Percentiles rank a stretch among this genome's conserved stretches.
Conservation (phyloP, 805 yeast genomes). For the Pichia sporocuriosa region DNA sequence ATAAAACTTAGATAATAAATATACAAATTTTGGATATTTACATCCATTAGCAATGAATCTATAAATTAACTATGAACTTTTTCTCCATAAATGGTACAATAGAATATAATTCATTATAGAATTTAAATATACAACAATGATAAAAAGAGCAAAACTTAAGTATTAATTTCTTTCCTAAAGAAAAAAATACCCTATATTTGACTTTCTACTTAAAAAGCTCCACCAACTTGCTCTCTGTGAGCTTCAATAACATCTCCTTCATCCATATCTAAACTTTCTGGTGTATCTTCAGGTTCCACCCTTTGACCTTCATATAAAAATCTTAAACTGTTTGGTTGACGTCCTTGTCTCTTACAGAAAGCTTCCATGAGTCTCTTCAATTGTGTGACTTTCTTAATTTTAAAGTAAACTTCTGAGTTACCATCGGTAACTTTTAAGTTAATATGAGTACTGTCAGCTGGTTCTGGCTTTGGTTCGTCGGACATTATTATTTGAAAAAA, state of each 20-base stretch:
- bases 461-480: slow-evolving; percentile 46
- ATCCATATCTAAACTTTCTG: slow-evolving; percentile 87
- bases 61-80: too few species aligned
- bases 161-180: not conserved
- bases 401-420: slow-evolving; percentile 88
- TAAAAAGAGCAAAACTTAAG: not conserved
- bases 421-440: slow-evolving; percentile 94
- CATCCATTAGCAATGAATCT: too few species aligned
- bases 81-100: too few species aligned
- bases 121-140: too few species aligned
- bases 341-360: slow-evolving; percentile 96
- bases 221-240: slow-evolving; percentile 89
- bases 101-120: too few species aligned
- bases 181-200: too few species aligned
- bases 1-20: too few species aligned
- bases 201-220: slow-evolving; percentile 28
- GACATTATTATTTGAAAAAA: slow-evolving; percentile 24
- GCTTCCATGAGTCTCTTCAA: slow-evolving; percentile 95
- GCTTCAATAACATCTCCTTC: slow-evolving; percentile 97
- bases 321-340: slow-evolving; percentile 72
- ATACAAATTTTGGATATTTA: too few species aligned
- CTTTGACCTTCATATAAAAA: slow-evolving; percentile 93
- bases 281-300: slow-evolving; percentile 81
- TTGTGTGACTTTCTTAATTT: slow-evolving; percentile 88
- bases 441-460: slow-evolving; percentile 47